Percentiles rank a stretch among this genome's conserved stretches.
These are phyloP conservation scores for Aspergillus ustus DNA, from an alignment of 2,329 filamentous ascomycete genomes.

Conservation along the genomic window DNA sequence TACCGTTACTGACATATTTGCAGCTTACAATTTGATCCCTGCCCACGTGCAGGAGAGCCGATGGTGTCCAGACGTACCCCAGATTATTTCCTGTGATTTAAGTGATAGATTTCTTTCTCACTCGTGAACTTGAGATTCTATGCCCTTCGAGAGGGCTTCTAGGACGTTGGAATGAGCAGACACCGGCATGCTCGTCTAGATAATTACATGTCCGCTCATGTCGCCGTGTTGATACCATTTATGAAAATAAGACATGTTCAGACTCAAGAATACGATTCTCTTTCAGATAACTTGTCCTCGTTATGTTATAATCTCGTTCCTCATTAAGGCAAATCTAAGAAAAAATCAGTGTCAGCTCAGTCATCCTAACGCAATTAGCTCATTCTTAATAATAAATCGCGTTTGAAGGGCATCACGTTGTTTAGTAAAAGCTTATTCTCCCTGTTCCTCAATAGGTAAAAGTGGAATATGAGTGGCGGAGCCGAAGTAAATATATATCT, in stretches of 20 bases:
- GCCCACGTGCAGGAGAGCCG: conserved; percentile 93
- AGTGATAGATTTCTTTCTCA: conserved; percentile 38
- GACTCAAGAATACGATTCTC: neutral
- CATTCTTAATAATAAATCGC: no score
- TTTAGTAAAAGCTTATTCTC: no score
- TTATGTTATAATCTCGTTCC: neutral
- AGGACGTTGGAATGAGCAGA: conserved; percentile 35
- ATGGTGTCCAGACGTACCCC: conserved; percentile 98
- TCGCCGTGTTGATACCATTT: conserved; percentile 47
- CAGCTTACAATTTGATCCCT: conserved; percentile 98
- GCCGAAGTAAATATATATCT: no score
- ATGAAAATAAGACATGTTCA: conserved; percentile 45
- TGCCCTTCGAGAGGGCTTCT: conserved; percentile 33
- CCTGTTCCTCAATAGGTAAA: no score
- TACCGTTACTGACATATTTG: conserved; percentile 14
- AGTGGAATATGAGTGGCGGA: no score
- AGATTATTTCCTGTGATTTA: conserved; percentile 89
- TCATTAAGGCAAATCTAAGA: no score
- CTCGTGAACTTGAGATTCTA: conserved; percentile 26
- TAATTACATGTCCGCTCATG: conserved; percentile 43
- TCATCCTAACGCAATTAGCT: no score
- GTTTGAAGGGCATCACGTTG: no score
- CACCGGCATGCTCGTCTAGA: conserved; percentile 32
- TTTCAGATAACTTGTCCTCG: neutral
- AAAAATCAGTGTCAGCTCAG: no score